These are phyloP conservation scores for Aspergillus sclerotiicarbonarius DNA, from an alignment of 495 filamentous ascomycete genomes.

Conservation along the genomic window DNA sequence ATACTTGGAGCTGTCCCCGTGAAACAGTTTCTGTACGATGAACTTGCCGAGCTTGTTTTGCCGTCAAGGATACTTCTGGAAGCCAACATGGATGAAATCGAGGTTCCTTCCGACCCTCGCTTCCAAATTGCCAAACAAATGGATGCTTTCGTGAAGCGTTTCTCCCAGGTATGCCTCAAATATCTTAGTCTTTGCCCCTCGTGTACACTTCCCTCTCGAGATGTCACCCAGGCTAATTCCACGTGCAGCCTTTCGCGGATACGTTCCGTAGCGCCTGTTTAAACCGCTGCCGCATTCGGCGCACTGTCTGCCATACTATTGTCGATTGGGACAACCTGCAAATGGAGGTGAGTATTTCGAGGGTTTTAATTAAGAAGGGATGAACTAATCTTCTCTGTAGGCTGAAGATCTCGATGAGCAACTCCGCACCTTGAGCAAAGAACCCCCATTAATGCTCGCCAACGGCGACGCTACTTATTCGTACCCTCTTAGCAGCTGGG, in stretches of 20 bases:
- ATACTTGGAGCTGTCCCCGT: conserved; percentile 65
- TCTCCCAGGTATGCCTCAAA: conserved; percentile 50
- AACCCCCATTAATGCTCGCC: conserved; percentile 53
- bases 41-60: conserved; percentile 72
- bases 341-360: conserved; percentile 52
- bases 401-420: conserved; percentile 76
- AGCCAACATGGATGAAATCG: conserved; percentile 68
- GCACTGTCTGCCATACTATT: conserved; percentile 77
- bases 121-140: conserved; percentile 74
- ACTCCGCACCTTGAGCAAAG: conserved; percentile 60
- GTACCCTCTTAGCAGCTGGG: conserved; percentile 83
- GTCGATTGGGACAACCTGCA: conserved; percentile 84
- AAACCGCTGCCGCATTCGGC: conserved; percentile 83
- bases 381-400: conserved; percentile 24
- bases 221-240: background rate
- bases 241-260: conserved; percentile 64
- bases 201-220: background rate
- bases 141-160: conserved; percentile 74
- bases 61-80: conserved; percentile 70
- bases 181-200: background rate
- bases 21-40: conserved; percentile 73
- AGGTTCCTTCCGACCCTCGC: conserved; percentile 72
- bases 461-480: conserved; percentile 52
- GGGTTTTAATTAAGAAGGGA: background rate
- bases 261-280: conserved; percentile 80